A percentile compares a stretch with the other conserved stretches of the same genome.
Evolutionary conservation across 2,329 filamentous ascomycete species (phyloP).

Genomic region (Calonectria pauciramosa): DNA sequence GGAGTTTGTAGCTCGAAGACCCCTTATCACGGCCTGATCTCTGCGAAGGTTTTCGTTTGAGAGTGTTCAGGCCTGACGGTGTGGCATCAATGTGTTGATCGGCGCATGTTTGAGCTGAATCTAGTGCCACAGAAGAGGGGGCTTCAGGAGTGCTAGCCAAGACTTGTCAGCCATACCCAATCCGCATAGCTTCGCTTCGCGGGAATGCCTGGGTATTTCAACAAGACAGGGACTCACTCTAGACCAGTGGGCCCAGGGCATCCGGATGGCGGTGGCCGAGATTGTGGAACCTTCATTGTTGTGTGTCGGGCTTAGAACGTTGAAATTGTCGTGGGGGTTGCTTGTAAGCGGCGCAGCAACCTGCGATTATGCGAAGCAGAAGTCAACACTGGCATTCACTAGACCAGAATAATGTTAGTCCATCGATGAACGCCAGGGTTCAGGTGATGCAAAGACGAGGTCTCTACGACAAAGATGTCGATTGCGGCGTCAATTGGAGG

Average conservation of each 20-base stretch:
- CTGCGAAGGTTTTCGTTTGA: conserved; percentile 2
- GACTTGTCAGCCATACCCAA: conserved; percentile 7
- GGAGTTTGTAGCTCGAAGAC: neutral
- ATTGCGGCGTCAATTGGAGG: neutral
- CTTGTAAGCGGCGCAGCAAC: neutral
- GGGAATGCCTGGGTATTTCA: neutral
- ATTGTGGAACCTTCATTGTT: conserved; percentile 14
- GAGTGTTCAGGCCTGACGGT: neutral
- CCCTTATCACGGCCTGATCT: neutral
- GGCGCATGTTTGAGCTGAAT: neutral
- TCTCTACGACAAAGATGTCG: neutral
- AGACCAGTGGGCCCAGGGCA: neutral
- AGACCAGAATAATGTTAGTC: neutral
- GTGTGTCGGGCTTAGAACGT: neutral
- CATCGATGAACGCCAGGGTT: neutral
- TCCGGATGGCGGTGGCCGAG: neutral
- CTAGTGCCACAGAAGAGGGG: neutral
- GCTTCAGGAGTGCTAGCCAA: neutral
- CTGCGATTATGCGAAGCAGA: neutral
- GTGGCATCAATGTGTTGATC: neutral
- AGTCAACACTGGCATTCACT: neutral
- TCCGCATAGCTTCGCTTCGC: neutral
- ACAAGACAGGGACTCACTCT: conserved; percentile 6
- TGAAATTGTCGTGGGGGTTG: conserved; percentile 16
- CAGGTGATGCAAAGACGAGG: neutral